Percentiles rank a stretch among this genome's conserved stretches.
These are phyloP conservation scores for Przewalskia tangutica DNA, from an alignment of 257 asterid species.

Conservation along the genomic window DNA sequence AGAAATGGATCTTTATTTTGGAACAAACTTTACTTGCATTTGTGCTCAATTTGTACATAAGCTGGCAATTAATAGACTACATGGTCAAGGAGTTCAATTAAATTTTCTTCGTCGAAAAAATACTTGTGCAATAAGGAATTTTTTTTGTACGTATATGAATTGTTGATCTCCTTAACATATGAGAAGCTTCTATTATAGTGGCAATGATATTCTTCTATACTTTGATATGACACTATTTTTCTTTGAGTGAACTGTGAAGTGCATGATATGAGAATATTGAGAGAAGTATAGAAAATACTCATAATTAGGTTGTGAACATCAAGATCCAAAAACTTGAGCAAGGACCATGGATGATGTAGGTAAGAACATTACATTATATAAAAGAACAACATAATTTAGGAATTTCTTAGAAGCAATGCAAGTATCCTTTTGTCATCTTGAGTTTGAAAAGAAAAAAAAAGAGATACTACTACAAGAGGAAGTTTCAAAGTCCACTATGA, in stretches of 20 bases:
- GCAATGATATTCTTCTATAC: neutral
- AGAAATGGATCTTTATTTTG: neutral
- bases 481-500: neutral
- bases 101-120: neutral
- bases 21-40: neutral
- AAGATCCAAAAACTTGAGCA: neutral
- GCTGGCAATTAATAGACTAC: no score
- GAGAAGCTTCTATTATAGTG: neutral
- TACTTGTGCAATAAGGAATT: neutral
- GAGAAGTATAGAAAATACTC: neutral
- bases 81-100: neutral
- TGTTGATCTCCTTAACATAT: neutral
- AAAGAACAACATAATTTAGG: neutral
- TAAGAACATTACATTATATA: neutral
- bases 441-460: neutral
- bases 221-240: fast-evolving
- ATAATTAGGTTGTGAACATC: neutral
- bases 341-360: neutral
- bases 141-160: neutral
- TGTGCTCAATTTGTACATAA: no score
- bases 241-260: neutral
- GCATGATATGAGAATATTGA: neutral
- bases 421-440: no score
- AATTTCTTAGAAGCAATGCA: neutral
- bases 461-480: neutral